Evolutionary conservation across 768 basidiomycete genomes (phyloP), one percentile per base, ranked within the genome.

Genomic region (Suillus clintonianus): DNA sequence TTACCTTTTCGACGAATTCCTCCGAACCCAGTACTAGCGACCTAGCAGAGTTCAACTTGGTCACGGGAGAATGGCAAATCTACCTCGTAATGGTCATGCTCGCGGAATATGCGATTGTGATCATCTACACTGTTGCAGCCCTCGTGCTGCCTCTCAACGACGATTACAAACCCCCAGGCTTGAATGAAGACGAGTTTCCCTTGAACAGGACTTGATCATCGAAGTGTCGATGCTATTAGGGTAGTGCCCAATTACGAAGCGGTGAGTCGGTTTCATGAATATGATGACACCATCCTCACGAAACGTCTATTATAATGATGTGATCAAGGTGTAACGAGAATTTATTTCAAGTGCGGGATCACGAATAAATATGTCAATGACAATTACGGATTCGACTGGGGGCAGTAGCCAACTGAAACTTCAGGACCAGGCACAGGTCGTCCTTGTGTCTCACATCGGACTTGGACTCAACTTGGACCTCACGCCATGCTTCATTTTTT

Each of bases 71-170:
- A 63, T 89, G 85, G 86, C 73, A 82, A 56, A 67, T 85, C 66
- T 91, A 82, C 71, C 79, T 90, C 36, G 73, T 82, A 61, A 83
- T 90, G 78, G 82, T 82, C 15, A 77, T 87, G 43, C 64, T 89
- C 45, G 86, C 85, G 84, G 89, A 91, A 73, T 86, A 79, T 67
- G 70, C 80, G 42, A 78, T 83, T 15, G 79, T 80, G 55, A 62
- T 78, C 42, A 77, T 88, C 58, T 90, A 79, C 64, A 62, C 69
- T 8, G 51, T 70, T 41, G 71, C 74, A 0, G 80, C 78, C 34
- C 69, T 65, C 34, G 30, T 63, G n/a, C 39, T 75, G 19, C 74
- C 65, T 36, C 62, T 78, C 61, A 65, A 77, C 36, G 65, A 77
- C 67, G 79, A 80, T 50, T 75, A 75, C 58, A 50, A 65, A 47